A percentile compares a stretch with the other conserved stretches of the same genome.
These are phyloP conservation scores for Aspergillus haitiensis DNA, from an alignment of 495 filamentous ascomycete species.

Conservation along the genomic window DNA sequence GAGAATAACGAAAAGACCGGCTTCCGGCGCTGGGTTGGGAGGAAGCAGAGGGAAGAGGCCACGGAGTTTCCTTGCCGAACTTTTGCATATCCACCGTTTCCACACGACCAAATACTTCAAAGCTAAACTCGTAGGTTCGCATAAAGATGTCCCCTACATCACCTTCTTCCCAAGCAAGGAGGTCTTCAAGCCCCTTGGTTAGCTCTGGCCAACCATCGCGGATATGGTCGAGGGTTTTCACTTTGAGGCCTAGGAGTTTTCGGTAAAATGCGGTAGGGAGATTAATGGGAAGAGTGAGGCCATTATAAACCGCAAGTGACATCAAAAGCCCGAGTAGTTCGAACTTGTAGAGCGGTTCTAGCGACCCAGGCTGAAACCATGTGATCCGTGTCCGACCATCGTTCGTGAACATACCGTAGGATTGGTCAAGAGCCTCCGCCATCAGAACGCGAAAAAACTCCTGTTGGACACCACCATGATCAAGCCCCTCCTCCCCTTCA, in stretches of 20 bases:
- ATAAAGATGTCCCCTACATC: slow-evolving; percentile 78
- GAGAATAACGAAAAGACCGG: slow-evolving; percentile 17
- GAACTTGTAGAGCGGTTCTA: slow-evolving; percentile 83
- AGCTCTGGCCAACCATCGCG: slow-evolving; percentile 86
- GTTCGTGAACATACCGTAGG: slow-evolving; percentile 74
- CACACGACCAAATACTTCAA: slow-evolving; percentile 62
- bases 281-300: slow-evolving; percentile 81
- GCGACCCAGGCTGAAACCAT: slow-evolving; percentile 82
- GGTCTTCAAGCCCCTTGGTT: slow-evolving; percentile 64
- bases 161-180: slow-evolving; percentile 77
- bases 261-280: slow-evolving; percentile 84
- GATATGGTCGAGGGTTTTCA: slow-evolving; percentile 71
- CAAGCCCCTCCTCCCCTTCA: slow-evolving; percentile 82
- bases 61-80: slow-evolving; percentile 37
- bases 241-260: slow-evolving; percentile 64
- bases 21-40: slow-evolving; percentile 5
- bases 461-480: slow-evolving; percentile 91
- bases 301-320: slow-evolving; percentile 92
- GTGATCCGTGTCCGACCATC: slow-evolving; percentile 71
- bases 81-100: slow-evolving; percentile 58
- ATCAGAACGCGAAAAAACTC: slow-evolving; percentile 90
- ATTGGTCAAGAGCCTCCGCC: slow-evolving; percentile 70
- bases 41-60: slow-evolving; percentile 33
- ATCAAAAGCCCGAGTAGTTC: slow-evolving; percentile 86
- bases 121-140: slow-evolving; percentile 81